A percentile compares a stretch with the other conserved stretches of the same genome.
Evolutionary conservation across 495 filamentous ascomycete species (phyloP).

Genomic region (Aspergillus cavernicola): DNA sequence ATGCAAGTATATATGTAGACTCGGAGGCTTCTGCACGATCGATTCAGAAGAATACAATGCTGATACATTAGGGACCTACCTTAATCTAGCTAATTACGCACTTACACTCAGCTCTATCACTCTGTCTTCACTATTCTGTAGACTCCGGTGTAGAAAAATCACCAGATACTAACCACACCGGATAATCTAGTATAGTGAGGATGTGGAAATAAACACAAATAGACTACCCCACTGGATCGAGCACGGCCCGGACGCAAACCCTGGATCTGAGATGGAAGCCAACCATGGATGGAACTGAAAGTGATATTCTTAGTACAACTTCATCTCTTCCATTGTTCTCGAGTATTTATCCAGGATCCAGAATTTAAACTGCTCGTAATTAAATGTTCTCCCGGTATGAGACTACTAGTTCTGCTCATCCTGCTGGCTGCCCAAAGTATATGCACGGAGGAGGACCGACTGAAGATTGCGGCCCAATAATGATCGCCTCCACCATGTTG

Average conservation of each 20-base stretch:
- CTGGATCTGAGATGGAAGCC: conserved; percentile 2
- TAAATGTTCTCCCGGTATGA: conserved; percentile 1
- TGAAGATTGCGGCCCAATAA: conserved; percentile 22
- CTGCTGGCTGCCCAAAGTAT: conserved; percentile 21
- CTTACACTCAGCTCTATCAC: no score
- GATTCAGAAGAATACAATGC: not conserved
- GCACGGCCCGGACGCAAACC: not conserved
- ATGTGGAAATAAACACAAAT: conserved; percentile 7
- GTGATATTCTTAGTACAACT: not conserved
- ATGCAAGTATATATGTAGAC: conserved; percentile 3
- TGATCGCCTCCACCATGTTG: conserved; percentile 18
- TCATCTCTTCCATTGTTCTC: not conserved
- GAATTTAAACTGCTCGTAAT: no score
- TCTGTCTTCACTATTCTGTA: no score
- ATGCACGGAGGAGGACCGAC: conserved; percentile 11
- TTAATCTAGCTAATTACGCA: no score
- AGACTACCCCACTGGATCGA: not conserved
- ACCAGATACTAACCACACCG: not conserved
- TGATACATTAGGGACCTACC: not conserved
- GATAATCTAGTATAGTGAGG: not conserved
- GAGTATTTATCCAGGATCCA: no score
- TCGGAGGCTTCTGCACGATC: no score
- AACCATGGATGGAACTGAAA: conserved; percentile 12
- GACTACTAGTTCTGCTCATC: not conserved
- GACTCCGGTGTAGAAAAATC: no score